Base-by-base conservation (phyloP, 208 protist species). In the Strigomonas galati region DNA sequence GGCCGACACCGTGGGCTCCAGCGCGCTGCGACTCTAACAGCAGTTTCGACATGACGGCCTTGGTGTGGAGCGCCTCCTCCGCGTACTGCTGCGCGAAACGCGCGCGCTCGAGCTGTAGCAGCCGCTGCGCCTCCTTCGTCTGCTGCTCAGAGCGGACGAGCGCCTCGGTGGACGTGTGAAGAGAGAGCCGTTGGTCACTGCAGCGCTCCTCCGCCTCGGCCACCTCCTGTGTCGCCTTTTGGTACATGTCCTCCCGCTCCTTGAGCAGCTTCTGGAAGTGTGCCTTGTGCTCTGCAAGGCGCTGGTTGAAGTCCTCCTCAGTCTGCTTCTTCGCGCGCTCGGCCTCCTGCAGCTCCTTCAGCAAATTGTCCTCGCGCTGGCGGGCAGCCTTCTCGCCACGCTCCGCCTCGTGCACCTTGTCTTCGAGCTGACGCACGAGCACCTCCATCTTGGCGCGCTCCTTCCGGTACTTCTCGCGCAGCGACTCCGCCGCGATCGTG, bases 371-470 rank as follows among this genome's bases (percentile, higher is more conserved):
- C 57, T 81, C 81, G 9, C 74, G 72, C 54, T 85, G 65, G 32
- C 55, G 72, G 31, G 54, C 62, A 23, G 73, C 74, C 56, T 76
- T 65, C 69, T 89, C 84, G n/a, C 52, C 64, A 37, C 74, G 69
- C n/a, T 58, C 53, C 28, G 81, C 68, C 17, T 65, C 56, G 10
- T 43, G 69, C 15, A 68, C 70, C 57, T 71, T 72, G 28, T 78
- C 76, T 62, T 84, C 77, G 44, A 85, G 71, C 55, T 82, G 76
- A 44, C 76, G 46, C 44, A 81, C 61, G 32, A 86, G 62, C 32
- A 55, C 62, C 59, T 85, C 82, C 78, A 88, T 88, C 65, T 84
- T 83, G 7, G 72, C 53, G 55, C 75, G 75, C 48, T 88, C 82
- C 54, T 81, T 80, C 65, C 81, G 82, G 74, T 85, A 87, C 49